Evolutionary conservation across 768 basidiomycete species (phyloP).

Genomic region (Antrodiella citrinella): DNA sequence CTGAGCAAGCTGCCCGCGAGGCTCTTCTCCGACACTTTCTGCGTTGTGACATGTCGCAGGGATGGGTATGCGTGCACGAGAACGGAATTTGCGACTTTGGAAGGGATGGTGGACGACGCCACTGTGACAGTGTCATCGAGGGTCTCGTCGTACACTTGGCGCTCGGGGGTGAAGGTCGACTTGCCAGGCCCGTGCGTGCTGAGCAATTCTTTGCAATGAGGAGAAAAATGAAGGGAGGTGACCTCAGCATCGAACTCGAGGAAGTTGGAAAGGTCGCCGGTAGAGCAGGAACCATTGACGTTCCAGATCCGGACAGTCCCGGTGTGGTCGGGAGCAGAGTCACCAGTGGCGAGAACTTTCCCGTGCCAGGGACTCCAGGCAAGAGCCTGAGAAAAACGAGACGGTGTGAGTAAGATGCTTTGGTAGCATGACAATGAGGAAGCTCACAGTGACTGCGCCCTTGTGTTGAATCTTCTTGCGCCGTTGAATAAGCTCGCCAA

Average conservation of each 20-base stretch:
- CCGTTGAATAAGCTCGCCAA: slow-evolving; percentile 46
- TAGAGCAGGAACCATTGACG: slow-evolving; percentile 35
- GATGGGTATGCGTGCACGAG: slow-evolving; percentile 54
- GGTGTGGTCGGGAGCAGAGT: slow-evolving; percentile 29
- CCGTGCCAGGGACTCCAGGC: slow-evolving; percentile 55
- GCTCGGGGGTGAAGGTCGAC: slow-evolving; percentile 17
- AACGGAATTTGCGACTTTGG: slow-evolving; percentile 25
- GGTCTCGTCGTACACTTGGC: slow-evolving; percentile 12
- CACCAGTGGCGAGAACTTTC: slow-evolving; percentile 42
- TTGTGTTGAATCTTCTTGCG: slow-evolving; percentile 67
- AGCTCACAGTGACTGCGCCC: slow-evolving; percentile 45
- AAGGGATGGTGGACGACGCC: slow-evolving; percentile 6
- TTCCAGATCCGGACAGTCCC: slow-evolving; percentile 52
- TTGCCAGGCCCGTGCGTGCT: slow-evolving; percentile 63
- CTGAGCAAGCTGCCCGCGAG: slow-evolving; percentile 50
- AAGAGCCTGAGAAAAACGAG: slow-evolving; percentile 31
- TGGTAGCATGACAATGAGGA: slow-evolving; percentile 4
- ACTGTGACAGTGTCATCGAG: neutral
- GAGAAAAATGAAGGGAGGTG: slow-evolving; percentile 65
- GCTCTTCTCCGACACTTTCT: slow-evolving; percentile 35
- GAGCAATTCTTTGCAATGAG: slow-evolving; percentile 79
- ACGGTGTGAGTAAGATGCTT: neutral
- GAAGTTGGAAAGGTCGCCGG: slow-evolving; percentile 26
- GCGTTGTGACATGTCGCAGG: slow-evolving; percentile 47
- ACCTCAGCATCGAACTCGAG: slow-evolving; percentile 52